Base-by-base conservation (phyloP, 129 eudicot species). In the Solidago caesia region DNA sequence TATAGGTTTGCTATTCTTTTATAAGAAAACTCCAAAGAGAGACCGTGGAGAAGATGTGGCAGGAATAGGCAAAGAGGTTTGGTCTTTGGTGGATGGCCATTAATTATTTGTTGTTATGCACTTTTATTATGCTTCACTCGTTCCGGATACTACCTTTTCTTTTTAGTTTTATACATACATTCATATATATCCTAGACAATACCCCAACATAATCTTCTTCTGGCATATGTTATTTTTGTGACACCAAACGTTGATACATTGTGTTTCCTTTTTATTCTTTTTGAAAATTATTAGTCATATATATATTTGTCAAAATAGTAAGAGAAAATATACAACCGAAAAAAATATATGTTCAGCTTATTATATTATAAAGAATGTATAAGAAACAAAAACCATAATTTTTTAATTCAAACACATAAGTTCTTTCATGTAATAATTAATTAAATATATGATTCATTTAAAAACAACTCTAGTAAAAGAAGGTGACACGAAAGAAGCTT, bases 21-120 rank as follows among this genome's bases (percentile, higher is more conserved):
- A 11, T 33, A 52, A 51, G 52, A 72, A 42, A 12, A 43, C 45
- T 43, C 76, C 44, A 72, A 58, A 43, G 16, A 12, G 48, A 61
- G 5, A 12, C 13, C 47, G 41, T 64, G 56, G 65, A 64, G 52
- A 43, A 42, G 64, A 75, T 25, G 25, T 26, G 51, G 44, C 51
- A 39, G 11, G 6, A 26, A 57, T 21, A 33, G 39, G 39, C 3
- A 21, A 21, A 33, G 16, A 25, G 44, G 44, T 73, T 60, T 64
- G 43, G 65, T 21, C 55, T 75, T 66, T 41, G n/a, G 26, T 75
- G 56, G 27, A 65, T 53, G 57, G 39, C 73, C 45, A 56, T 56
- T n/a, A 56, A 47, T 8, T 27, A 64, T 45, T 71, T 48, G 41
- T 27, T 70, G 7, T 12, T 10, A 39, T 56, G n/a, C 8, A 10